phyloP scores from a whole-genome alignment of 2,329 filamentous ascomycete genomes.

The Xylariaceae sp. region DNA sequence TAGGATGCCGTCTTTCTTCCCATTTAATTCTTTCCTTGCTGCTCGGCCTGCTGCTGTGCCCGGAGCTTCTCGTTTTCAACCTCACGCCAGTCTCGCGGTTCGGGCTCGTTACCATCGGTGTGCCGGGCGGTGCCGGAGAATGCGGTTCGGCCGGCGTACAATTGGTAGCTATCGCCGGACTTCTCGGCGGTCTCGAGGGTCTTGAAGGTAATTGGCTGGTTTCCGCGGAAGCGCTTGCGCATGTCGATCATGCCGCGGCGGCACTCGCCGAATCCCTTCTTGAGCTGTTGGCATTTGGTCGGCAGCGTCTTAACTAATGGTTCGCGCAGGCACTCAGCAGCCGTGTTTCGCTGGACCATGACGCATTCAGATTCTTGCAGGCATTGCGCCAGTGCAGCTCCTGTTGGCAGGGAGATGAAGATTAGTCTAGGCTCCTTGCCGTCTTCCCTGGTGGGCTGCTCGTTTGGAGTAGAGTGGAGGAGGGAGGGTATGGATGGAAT shows the following conservation, averaged over 20 bases:
- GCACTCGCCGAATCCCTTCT: conserved; percentile 90
- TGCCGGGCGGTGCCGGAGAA: conserved; percentile 60
- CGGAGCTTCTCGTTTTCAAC: conserved; percentile 58
- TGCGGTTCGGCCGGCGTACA: conserved; percentile 73
- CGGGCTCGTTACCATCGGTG: conserved; percentile 62
- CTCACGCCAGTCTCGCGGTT: conserved; percentile 57
- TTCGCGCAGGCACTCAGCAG: conserved; percentile 79
- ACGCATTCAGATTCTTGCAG: conserved; percentile 96
- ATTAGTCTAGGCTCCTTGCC: background rate
- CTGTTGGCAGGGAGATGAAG: conserved; percentile 42
- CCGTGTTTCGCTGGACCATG: conserved; percentile 81
- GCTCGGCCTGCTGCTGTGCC: conserved; percentile 31
- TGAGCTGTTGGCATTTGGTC: conserved; percentile 83
- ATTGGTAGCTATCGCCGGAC: conserved; percentile 55
- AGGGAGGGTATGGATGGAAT: background rate
- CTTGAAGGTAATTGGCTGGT: conserved; percentile 71
- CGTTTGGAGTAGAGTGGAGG: background rate
- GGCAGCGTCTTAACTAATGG: conserved; percentile 80
- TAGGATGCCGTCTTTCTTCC: background rate
- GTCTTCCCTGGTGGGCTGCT: background rate
- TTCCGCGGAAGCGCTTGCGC: conserved; percentile 95
- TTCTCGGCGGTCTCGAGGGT: conserved; percentile 57
- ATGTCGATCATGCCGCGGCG: conserved; percentile 96
- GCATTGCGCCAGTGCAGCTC: conserved; percentile 86
- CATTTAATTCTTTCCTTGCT: conserved; percentile 24